These are phyloP conservation scores for Apiotrichum gamsii DNA, from an alignment of 1,284 basidiomycete genomes.

Conservation along the genomic window DNA sequence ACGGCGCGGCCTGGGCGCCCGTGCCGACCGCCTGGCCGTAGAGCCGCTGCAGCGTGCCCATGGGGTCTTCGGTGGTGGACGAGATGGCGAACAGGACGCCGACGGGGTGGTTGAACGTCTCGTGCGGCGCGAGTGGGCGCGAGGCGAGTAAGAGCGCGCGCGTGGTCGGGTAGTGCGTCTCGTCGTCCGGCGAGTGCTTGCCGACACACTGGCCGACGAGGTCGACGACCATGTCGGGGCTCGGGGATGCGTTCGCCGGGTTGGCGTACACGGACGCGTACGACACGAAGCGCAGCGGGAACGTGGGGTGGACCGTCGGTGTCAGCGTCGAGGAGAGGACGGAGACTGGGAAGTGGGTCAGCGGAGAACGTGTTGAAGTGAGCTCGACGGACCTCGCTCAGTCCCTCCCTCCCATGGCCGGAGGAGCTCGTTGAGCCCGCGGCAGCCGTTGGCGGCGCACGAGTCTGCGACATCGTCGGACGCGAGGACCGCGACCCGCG, in stretches of 20 bases:
- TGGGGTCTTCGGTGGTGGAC: slow-evolving; percentile 38
- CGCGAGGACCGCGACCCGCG: slow-evolving; percentile 44
- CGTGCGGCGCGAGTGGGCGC: slow-evolving; percentile 39
- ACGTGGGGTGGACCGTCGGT: slow-evolving; percentile 44
- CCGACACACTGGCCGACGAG: slow-evolving; percentile 29
- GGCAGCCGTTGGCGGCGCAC: slow-evolving; percentile 44
- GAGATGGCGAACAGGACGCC: slow-evolving; percentile 44
- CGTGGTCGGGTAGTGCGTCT: slow-evolving; percentile 43
- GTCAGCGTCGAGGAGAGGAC: slow-evolving; percentile 43
- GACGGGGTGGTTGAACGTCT: slow-evolving; percentile 48
- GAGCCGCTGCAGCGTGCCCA: slow-evolving; percentile 34
- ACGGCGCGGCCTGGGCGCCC: slow-evolving; percentile 33
- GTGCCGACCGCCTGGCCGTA: slow-evolving; percentile 28
- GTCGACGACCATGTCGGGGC: slow-evolving; percentile 45
- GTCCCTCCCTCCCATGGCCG: slow-evolving; percentile 45
- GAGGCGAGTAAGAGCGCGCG: slow-evolving; percentile 43
- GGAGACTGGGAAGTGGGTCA: slow-evolving; percentile 30
- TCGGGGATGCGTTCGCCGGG: slow-evolving; percentile 25
- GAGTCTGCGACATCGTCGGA: slow-evolving; percentile 42
- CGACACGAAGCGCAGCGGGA: slow-evolving; percentile 44
- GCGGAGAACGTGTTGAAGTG: no score
- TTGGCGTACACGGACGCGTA: slow-evolving; percentile 36
- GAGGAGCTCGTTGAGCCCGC: slow-evolving; percentile 45
- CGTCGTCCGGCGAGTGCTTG: slow-evolving; percentile 25
- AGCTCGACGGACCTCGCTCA: slow-evolving; percentile 37